Conservation (phyloP, 805 yeast species). For the Dipodascus geniculatus region DNA sequence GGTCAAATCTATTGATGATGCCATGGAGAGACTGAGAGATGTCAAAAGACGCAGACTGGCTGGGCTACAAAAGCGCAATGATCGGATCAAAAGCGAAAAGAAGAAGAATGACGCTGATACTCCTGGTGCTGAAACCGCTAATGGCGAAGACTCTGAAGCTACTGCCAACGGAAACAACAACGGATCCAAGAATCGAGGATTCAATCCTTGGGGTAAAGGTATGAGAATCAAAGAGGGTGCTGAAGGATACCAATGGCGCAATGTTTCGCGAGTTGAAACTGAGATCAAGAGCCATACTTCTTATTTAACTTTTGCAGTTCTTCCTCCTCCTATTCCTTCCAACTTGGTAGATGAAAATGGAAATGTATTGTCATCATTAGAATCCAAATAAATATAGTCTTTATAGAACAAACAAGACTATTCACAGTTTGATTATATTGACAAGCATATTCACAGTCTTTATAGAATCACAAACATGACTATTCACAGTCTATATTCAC, state of each 20-base stretch:
- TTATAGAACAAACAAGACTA: no score
- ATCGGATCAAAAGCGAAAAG: slow-evolving; percentile 11
- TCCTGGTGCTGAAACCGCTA: background rate
- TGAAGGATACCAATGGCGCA: slow-evolving; percentile 60
- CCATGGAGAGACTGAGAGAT: slow-evolving; percentile 66
- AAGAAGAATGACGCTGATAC: slow-evolving; percentile 3
- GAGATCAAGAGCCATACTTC: slow-evolving; percentile 93
- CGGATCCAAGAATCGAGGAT: slow-evolving; percentile 30
- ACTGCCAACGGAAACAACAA: slow-evolving; percentile 5
- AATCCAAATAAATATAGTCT: background rate
- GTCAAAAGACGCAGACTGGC: slow-evolving; percentile 61
- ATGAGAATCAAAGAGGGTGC: slow-evolving; percentile 81
- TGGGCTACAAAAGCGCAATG: slow-evolving; percentile 23
- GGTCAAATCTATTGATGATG: slow-evolving; percentile 73
- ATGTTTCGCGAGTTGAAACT: slow-evolving; percentile 72
- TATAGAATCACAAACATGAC: background rate
- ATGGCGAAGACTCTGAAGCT: slow-evolving; percentile 3
- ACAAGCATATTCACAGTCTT: background rate
- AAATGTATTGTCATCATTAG: background rate
- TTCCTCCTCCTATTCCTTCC: slow-evolving; percentile 22
- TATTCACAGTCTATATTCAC: no score
- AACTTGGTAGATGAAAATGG: background rate
- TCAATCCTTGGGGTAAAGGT: slow-evolving; percentile 91
- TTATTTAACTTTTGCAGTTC: slow-evolving; percentile 77
- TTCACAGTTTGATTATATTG: background rate